Evolutionary conservation across 257 asterid genomes (phyloP).

Genomic region (Apocynum venetum): DNA sequence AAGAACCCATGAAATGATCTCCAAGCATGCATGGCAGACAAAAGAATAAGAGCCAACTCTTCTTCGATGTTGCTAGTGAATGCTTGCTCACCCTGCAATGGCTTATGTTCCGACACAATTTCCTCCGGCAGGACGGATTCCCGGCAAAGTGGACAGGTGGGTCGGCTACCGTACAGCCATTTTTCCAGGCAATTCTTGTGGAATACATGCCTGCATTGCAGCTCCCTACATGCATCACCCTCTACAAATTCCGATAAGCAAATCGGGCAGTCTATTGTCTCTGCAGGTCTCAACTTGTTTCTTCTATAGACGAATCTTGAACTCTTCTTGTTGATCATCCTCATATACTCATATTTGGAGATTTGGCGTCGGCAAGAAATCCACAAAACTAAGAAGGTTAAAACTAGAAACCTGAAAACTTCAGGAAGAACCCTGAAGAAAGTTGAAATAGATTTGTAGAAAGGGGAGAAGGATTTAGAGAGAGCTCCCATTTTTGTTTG

Average conservation of each 20-base stretch:
- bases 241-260: constrained; percentile 41
- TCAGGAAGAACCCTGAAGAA: constrained; percentile 39
- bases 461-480: constrained; percentile 29
- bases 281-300: not conserved
- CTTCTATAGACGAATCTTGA: constrained; percentile 26
- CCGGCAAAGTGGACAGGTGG: constrained; percentile 63
- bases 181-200: constrained; percentile 46
- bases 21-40: constrained; percentile 14
- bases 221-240: constrained; percentile 39
- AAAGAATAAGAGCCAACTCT: constrained; percentile 23
- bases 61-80: not conserved
- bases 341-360: constrained; percentile 25
- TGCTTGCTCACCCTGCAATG: not conserved
- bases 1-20: constrained; percentile 8
- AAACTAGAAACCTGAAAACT: constrained; percentile 25
- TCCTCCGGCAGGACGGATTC: constrained; percentile 32
- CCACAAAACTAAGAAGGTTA: constrained; percentile 21
- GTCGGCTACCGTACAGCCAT: constrained; percentile 33
- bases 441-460: constrained; percentile 16
- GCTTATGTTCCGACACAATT: constrained; percentile 7
- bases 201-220: constrained; percentile 42
- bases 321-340: constrained; percentile 37
- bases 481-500: constrained; percentile 3
- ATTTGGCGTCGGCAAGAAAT: constrained; percentile 12
- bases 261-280: constrained; percentile 39